phyloP scores from a whole-genome alignment of 495 filamentous ascomycete species.

The Aspergillus sclerotioniger region DNA sequence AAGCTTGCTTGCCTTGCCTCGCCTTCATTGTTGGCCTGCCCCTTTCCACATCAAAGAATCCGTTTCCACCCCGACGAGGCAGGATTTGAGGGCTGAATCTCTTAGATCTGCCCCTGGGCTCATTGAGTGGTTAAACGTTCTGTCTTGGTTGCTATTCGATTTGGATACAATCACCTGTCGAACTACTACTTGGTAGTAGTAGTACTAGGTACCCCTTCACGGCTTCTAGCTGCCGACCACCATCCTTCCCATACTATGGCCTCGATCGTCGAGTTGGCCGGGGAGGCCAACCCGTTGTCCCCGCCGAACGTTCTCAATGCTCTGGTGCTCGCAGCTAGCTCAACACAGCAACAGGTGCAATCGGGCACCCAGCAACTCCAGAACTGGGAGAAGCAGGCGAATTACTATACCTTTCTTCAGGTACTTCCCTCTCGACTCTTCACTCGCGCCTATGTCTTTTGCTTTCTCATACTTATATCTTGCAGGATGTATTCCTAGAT shows the following conservation, averaged over 20 bases:
- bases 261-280: conserved; percentile 52
- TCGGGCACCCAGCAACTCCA: conserved; percentile 79
- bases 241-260: conserved; percentile 32
- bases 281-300: conserved; percentile 61
- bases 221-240: conserved; percentile 8
- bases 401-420: conserved; percentile 80
- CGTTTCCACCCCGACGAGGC: conserved; percentile 3
- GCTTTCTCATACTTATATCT: conserved; percentile 5
- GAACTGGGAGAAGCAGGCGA: conserved; percentile 73
- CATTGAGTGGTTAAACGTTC: conserved; percentile 3
- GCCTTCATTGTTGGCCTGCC: background rate
- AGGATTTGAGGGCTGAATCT: conserved; percentile 1
- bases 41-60: conserved; percentile 3
- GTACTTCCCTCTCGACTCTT: conserved; percentile 29
- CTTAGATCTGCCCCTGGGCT: background rate
- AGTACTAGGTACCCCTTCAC: conserved; percentile 2
- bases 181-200: background rate
- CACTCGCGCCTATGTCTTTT: conserved; percentile 2
- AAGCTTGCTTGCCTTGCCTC: conserved; percentile 11
- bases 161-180: conserved; percentile 6
- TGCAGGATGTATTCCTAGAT: conserved; percentile 74
- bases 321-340: conserved; percentile 70
- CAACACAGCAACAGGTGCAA: conserved; percentile 70
- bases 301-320: conserved; percentile 69
- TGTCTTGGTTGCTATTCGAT: conserved; percentile 5